Conservation (phyloP, 495 filamentous ascomycete genomes). For the Terfezia boudieri region DNA sequence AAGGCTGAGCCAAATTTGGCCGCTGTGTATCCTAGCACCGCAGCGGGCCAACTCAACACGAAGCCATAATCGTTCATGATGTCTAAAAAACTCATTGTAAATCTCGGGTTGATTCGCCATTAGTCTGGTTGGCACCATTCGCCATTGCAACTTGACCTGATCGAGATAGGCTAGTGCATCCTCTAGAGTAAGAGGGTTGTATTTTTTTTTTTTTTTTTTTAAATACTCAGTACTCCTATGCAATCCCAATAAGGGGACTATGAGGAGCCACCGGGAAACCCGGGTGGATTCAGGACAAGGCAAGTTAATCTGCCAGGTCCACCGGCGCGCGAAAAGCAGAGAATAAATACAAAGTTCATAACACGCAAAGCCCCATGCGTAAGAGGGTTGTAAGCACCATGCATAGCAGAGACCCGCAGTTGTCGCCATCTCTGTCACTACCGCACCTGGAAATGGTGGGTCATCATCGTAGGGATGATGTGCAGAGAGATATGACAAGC, state of each 20-base stretch:
- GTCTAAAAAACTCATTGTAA: slow-evolving; percentile 85
- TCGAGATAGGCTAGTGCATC: slow-evolving; percentile 95
- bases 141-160: slow-evolving; percentile 94
- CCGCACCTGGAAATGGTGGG: background rate
- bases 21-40: too few species aligned
- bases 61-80: slow-evolving; percentile 77
- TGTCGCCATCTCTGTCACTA: background rate
- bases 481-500: background rate
- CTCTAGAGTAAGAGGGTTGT: slow-evolving; percentile 22
- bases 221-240: too few species aligned
- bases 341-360: too few species aligned
- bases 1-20: background rate
- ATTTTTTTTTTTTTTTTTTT: too few species aligned
- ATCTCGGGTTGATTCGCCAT: slow-evolving; percentile 92
- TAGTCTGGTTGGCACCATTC: too few species aligned
- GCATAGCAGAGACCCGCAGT: background rate
- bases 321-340: too few species aligned
- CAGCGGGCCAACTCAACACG: too few species aligned
- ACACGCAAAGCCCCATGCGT: too few species aligned
- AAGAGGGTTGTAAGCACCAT: background rate
- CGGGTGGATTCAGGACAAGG: too few species aligned
- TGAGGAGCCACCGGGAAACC: too few species aligned
- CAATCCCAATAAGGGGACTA: too few species aligned
- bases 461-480: background rate
- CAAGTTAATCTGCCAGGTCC: too few species aligned